Percentiles rank a stretch among this genome's conserved stretches.
Conservation (phyloP, 1,284 basidiomycete species). For the Pascua guehoae region DNA sequence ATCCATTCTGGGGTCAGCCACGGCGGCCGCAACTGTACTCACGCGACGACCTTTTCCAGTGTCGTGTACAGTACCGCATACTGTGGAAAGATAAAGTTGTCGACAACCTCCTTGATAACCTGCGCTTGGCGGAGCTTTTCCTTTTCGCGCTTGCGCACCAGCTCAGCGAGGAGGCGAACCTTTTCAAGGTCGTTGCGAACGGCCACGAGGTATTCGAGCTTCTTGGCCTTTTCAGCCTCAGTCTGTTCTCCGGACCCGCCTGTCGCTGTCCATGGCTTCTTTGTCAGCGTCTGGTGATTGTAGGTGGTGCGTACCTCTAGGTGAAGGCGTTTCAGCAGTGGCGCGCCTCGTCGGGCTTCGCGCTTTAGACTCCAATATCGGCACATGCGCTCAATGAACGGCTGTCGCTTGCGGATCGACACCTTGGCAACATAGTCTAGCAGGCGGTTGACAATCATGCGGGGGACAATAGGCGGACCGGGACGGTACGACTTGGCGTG, state of each 20-base stretch:
- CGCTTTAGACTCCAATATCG: conserved; percentile 97
- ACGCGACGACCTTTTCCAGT: conserved; percentile 70
- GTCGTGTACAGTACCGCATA: conserved; percentile 60
- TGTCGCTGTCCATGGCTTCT: conserved; percentile 80
- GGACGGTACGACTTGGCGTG: conserved; percentile 56
- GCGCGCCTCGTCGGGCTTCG: conserved; percentile 87
- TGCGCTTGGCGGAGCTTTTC: conserved; percentile 74
- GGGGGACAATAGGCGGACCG: conserved; percentile 56
- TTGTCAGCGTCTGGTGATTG: too few relatives aligned
- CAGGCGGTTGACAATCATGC: conserved; percentile 62
- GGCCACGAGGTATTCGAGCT: conserved; percentile 75
- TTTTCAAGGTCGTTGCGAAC: conserved; percentile 73
- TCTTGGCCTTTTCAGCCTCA: conserved; percentile 78
- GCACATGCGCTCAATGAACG: conserved; percentile 74
- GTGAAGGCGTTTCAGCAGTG: conserved; percentile 87
- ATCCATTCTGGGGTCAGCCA: conserved; percentile 60
- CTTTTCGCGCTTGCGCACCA: conserved; percentile 75
- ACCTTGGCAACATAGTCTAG: conserved; percentile 72
- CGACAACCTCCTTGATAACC: conserved; percentile 65
- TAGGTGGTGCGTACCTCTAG: conserved; percentile 57
- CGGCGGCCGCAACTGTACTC: conserved; percentile 36
- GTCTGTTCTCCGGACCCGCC: conserved; percentile 63
- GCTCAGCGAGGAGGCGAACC: conserved; percentile 67
- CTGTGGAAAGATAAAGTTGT: conserved; percentile 64
- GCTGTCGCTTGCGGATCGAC: conserved; percentile 67